These are phyloP conservation scores for Cutaneotrichosporon sp. DNA, from an alignment of 1,284 basidiomycete genomes.

Conservation along the genomic window DNA sequence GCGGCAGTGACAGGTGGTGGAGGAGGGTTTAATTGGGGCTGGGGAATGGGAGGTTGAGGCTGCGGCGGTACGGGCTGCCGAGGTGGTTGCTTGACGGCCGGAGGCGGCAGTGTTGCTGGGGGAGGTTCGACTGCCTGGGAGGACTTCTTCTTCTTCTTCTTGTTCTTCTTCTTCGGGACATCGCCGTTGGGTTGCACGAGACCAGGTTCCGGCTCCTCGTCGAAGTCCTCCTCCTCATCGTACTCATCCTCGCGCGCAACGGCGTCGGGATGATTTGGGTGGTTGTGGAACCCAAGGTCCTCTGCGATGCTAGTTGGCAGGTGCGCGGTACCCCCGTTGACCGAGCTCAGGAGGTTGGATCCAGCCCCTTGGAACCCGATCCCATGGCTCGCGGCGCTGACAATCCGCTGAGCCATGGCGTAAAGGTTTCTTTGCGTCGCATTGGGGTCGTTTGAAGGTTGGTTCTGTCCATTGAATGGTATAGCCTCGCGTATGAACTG, in stretches of 20 bases:
- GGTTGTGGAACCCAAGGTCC: conserved; percentile 53
- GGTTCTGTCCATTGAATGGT: conserved; percentile 46
- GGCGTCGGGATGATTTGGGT: conserved; percentile 53
- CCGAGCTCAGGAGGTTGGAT: conserved; percentile 31
- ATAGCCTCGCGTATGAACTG: conserved; percentile 58
- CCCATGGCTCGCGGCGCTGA: conserved; percentile 54
- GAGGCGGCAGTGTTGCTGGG: conserved; percentile 44
- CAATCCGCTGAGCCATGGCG: conserved; percentile 63
- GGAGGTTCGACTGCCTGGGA: conserved; percentile 28
- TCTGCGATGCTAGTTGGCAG: conserved; percentile 43
- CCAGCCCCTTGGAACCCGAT: conserved; percentile 48
- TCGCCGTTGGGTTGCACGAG: conserved; percentile 37
- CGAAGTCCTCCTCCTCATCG: conserved; percentile 47
- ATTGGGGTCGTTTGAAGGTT: conserved; percentile 27
- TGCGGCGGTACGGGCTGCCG: conserved; percentile 38
- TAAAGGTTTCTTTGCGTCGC: conserved; percentile 55
- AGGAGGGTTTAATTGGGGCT: conserved; percentile 33
- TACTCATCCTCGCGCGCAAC: conserved; percentile 42
- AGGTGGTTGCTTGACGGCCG: conserved; percentile 35
- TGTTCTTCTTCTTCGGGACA: conserved; percentile 51
- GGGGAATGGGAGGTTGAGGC: conserved; percentile 25
- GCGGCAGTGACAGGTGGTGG: conserved; percentile 41
- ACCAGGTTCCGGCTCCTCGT: conserved; percentile 30
- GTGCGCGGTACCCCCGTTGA: conserved; percentile 30
- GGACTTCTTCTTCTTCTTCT: conserved; percentile 56